These are phyloP conservation scores for Umbelopsis sp. DNA, from an alignment of 371 early-diverging fungal genomes.

Conservation along the genomic window DNA sequence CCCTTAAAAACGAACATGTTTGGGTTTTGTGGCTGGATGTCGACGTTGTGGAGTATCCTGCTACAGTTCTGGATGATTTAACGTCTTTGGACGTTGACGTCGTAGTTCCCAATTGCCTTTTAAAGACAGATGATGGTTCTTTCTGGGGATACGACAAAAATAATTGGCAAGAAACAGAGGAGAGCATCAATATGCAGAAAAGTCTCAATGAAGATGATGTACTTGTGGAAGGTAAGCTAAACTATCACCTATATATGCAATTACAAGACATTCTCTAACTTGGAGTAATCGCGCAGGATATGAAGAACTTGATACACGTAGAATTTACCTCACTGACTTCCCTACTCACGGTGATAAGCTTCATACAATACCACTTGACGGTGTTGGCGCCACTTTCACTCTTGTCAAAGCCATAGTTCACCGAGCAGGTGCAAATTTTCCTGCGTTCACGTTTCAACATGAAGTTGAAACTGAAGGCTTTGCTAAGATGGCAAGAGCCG, in stretches of 20 bases:
- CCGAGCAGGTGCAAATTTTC: slow-evolving; percentile 55
- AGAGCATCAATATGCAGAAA: slow-evolving; percentile 52
- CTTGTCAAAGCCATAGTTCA: slow-evolving; percentile 60
- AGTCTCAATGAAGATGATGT: slow-evolving; percentile 37
- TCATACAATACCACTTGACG: slow-evolving; percentile 55
- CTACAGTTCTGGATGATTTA: slow-evolving; percentile 55
- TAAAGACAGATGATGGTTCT: slow-evolving; percentile 42
- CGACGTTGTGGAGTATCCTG: slow-evolving; percentile 58
- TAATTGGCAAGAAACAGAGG: slow-evolving; percentile 64
- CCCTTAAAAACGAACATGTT: slow-evolving; percentile 49
- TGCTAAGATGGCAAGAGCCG: slow-evolving; percentile 59
- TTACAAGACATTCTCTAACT: not conserved
- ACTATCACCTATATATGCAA: not conserved
- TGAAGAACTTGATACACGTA: slow-evolving; percentile 22
- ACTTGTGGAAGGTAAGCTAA: slow-evolving; percentile 34
- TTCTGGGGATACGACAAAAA: slow-evolving; percentile 52
- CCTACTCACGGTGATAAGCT: slow-evolving; percentile 24
- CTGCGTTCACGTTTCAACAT: slow-evolving; percentile 50
- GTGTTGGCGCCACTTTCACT: slow-evolving; percentile 69
- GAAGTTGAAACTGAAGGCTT: slow-evolving; percentile 69
- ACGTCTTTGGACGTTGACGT: slow-evolving; percentile 60
- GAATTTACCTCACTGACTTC: slow-evolving; percentile 32
- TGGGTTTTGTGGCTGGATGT: slow-evolving; percentile 72
- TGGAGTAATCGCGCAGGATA: slow-evolving; percentile 21
- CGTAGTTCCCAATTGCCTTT: slow-evolving; percentile 62